Evolutionary conservation across 2,329 filamentous ascomycete species (phyloP).

Genomic region (Monosporascus sp.): DNA sequence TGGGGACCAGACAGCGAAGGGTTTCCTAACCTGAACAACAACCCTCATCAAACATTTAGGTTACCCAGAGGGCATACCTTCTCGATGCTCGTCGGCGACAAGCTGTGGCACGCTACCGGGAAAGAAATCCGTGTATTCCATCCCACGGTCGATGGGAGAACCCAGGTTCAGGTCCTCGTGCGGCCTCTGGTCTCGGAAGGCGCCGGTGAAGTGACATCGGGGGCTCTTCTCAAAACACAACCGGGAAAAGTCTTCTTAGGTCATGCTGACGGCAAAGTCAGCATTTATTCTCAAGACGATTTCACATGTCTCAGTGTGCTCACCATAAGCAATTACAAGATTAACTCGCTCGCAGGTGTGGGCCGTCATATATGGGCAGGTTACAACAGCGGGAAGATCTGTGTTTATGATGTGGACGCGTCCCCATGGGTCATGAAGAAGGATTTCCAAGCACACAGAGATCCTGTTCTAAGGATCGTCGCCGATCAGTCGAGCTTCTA

Average conservation of each 20-base stretch:
- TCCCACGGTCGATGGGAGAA: conserved; percentile 62
- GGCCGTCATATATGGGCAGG: conserved; percentile 85
- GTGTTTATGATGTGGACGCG: conserved; percentile 78
- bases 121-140: conserved; percentile 83
- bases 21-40: conserved; percentile 67
- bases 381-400: conserved; percentile 90
- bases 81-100: conserved; percentile 78
- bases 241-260: conserved; percentile 82
- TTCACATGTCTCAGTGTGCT: conserved; percentile 74
- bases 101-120: conserved; percentile 82
- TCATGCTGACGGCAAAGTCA: conserved; percentile 89
- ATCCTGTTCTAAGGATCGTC: conserved; percentile 71
- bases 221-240: conserved; percentile 67
- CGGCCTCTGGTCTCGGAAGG: conserved; percentile 65
- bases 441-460: conserved; percentile 89
- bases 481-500: conserved; percentile 79
- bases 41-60: conserved; percentile 67
- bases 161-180: conserved; percentile 69
- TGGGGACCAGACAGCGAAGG: conserved; percentile 75
- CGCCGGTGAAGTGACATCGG: conserved; percentile 82
- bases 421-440: conserved; percentile 89
- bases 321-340: conserved; percentile 90
- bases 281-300: conserved; percentile 77
- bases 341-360: conserved; percentile 77
- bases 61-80: conserved; percentile 78